These are phyloP conservation scores for Carnegiea gigantea DNA, from an alignment of 179 eudicot species.

Conservation along the genomic window DNA sequence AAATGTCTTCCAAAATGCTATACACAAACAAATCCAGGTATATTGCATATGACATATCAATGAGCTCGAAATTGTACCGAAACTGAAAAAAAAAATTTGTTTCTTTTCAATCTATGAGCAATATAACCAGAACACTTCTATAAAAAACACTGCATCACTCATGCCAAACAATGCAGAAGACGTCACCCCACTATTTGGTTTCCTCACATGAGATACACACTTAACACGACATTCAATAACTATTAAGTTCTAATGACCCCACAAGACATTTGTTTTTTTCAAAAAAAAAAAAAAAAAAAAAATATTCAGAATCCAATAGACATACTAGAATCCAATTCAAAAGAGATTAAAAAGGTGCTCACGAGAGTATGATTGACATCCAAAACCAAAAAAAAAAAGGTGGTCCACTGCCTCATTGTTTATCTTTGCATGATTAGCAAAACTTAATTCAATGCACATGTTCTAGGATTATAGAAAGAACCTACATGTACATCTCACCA, in stretches of 20 bases:
- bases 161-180: not conserved
- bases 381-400: not conserved
- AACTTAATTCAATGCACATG: not conserved
- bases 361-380: not conserved
- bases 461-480: not conserved
- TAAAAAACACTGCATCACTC: not conserved
- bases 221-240: not conserved
- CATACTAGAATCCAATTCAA: not conserved
- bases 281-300: no score
- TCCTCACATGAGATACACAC: not conserved
- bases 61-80: not conserved
- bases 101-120: not conserved
- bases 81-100: not conserved
- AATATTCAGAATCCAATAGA: not conserved
- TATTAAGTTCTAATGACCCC: not conserved
- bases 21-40: not conserved
- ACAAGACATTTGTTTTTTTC: not conserved
- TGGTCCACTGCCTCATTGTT: not conserved
- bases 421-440: slow-evolving; percentile 1
- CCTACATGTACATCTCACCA: not conserved
- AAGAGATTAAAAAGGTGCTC: not conserved
- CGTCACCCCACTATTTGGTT: not conserved
- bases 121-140: not conserved
- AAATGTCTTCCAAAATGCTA: slow-evolving; percentile 6
- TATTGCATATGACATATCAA: slow-evolving; percentile 3